Percentiles rank a stretch among this genome's conserved stretches.
Conservation (phyloP, 495 filamentous ascomycete genomes). For the Entonaema liquescens region DNA sequence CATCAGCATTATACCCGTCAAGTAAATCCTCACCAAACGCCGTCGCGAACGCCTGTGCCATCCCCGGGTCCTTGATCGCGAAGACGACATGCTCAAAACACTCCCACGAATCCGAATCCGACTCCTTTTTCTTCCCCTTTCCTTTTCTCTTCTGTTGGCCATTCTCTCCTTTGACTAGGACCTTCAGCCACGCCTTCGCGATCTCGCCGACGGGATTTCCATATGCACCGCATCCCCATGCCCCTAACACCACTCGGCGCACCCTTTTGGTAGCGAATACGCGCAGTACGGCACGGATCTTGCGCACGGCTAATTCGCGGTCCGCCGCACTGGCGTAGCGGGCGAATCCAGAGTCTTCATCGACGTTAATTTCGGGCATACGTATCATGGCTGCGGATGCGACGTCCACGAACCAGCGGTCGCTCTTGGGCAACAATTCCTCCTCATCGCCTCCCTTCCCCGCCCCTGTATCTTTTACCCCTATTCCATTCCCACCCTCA, state of each 20-base stretch:
- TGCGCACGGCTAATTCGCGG: constrained; percentile 61
- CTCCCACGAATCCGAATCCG: constrained; percentile 45
- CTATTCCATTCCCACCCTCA: neutral
- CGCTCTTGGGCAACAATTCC: constrained; percentile 43
- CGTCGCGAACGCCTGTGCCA: constrained; percentile 54
- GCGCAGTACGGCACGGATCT: constrained; percentile 68
- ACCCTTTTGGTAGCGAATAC: constrained; percentile 62
- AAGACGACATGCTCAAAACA: constrained; percentile 58
- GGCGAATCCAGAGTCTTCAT: constrained; percentile 26
- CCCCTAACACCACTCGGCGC: constrained; percentile 67
- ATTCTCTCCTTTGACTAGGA: constrained; percentile 46
- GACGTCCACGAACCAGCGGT: constrained; percentile 62
- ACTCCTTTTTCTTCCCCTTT: constrained; percentile 18
- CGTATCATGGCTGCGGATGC: constrained; percentile 66
- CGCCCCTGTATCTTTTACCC: neutral
- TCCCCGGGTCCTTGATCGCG: constrained; percentile 50
- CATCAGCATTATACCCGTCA: constrained; percentile 24
- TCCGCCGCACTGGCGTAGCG: constrained; percentile 52
- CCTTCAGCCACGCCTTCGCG: constrained; percentile 67
- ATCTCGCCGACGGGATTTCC: constrained; percentile 69
- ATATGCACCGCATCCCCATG: constrained; percentile 74
- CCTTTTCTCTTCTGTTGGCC: neutral
- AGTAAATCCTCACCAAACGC: constrained; percentile 55
- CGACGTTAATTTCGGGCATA: constrained; percentile 53
- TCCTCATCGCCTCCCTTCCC: neutral